phyloP scores from a whole-genome alignment of 768 basidiomycete species.

The Russula foetens region DNA sequence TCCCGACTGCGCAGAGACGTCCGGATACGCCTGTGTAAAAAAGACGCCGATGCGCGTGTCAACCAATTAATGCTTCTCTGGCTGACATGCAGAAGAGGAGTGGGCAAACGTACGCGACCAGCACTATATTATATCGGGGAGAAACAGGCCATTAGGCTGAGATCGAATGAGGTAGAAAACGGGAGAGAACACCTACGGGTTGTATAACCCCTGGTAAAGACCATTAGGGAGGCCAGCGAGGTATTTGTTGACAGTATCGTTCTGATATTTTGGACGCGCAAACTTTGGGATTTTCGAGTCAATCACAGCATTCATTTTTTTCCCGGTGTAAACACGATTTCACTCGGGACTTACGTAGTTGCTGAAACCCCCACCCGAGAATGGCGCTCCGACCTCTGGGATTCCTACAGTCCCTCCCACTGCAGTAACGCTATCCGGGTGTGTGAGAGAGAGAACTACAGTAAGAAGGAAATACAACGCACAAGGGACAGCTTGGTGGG shows the following conservation, averaged over 20 bases:
- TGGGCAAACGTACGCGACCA: conserved; percentile 42
- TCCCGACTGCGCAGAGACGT: conserved; percentile 53
- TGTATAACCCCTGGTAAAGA: conserved; percentile 48
- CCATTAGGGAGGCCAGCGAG: conserved; percentile 35
- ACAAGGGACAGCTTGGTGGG: conserved; percentile 46
- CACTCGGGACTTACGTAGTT: conserved; percentile 40
- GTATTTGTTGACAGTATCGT: conserved; percentile 34
- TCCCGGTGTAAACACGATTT: too few relatives aligned
- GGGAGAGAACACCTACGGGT: conserved; percentile 41
- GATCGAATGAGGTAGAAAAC: background rate
- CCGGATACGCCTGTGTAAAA: conserved; percentile 43
- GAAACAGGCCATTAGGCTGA: background rate
- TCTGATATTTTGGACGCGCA: conserved; percentile 44
- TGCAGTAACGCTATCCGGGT: conserved; percentile 46
- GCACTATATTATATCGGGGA: background rate
- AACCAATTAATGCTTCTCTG: background rate
- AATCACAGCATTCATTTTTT: background rate
- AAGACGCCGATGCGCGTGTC: background rate
- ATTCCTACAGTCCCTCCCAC: conserved; percentile 58
- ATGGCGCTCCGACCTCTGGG: conserved; percentile 50
- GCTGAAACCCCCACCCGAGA: conserved; percentile 73
- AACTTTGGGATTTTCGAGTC: conserved; percentile 36
- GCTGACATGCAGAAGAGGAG: too few relatives aligned
- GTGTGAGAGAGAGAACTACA: background rate
- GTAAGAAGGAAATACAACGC: conserved; percentile 9